Base-by-base conservation (phyloP, 2,329 filamentous ascomycete species). In the Sporothrix luriei region DNA sequence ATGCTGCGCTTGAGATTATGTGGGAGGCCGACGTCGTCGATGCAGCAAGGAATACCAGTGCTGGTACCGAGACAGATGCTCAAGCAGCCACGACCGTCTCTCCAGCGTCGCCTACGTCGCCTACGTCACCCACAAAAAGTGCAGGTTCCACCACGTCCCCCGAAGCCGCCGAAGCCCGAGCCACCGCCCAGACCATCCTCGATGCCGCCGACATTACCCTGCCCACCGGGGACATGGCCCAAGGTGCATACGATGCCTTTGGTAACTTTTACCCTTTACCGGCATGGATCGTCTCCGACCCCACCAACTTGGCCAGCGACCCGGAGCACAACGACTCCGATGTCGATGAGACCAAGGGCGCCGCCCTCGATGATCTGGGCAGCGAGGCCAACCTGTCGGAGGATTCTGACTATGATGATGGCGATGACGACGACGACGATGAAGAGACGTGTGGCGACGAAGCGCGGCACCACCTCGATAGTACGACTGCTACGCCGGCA, bases 111-210 rank as follows among this genome's bases (percentile, higher is more conserved):
- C 33, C 40, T 0, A 7, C n/a, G 9, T 48, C 52, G 14, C 19
- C 59, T 2, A n/a, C 19, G 4, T 51, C 21, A 11, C 33, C 55
- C 67, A 46, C 52, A 49, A 79, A 9, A 33, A 33, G 33, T 7
- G 6, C 29, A 75, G 80, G 2, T 80, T 80, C n/a, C 5, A 21
- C 33, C 9, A 6, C n/a, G 10, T 70, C 62, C 3, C 75, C 79
- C 4, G 82, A 81, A 49, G 78, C 77, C 3, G 75, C 76, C 3
- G 76, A 80, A 11, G 82, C 80, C 21, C 76, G 91, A 10, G 83
- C 82, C 38, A 92, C 89, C 2, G 94, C 94, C 7, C 93, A 97
- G 81, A 87, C 85, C 69, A 90, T 97, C 69, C 80, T 97, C 6
- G 88, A 90, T 75, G 93, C 93, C 1, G 90, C 88, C 10, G 93